Evolutionary conservation across 345 rosid genomes (phyloP), one percentile per base, ranked within the genome.

Genomic region (Litchi chinensis): DNA sequence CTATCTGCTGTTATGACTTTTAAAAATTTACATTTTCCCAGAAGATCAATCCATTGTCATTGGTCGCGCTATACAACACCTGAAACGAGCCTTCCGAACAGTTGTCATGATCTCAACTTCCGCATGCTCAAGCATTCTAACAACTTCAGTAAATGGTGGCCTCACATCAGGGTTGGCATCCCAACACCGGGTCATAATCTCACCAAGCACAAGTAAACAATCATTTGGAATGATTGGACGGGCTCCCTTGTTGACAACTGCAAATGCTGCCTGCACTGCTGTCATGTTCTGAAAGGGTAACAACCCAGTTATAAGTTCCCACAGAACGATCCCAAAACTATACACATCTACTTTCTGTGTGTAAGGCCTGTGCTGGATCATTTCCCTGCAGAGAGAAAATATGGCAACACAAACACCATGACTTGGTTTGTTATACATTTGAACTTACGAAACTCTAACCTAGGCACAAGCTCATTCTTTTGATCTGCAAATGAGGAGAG

Each of bases 261-360:
- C 88, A 74, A 87, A 84, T 8, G 87, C 89, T 1, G 87, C 87
- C 74, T 87, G 89, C 68, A 87, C 86, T 0, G 89, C 86, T 5
- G 89, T 87, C 87, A 87, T 84, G 82, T 82, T 80, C 66, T 81
- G 84, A 81, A 84, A 84, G 16, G 89, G 87, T 28, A 84, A 76
- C 85, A 80, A 62, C 8, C 87, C 87, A 1, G 85, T 87, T 16
- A 87, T 48, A 3, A 87, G 89, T 62, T 87, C 89, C 89, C 89
- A 87, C 19, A 87, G 84, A 8, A 87, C 89, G 13, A 84, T 87
- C 24, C 89, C 89, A 24, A 87, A 87, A 75, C 89, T 87, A 67
- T 84, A 87, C 72, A 87, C 89, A 57, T 87, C 89, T 43, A 85
- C 89, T 75, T 82, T 87, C 77, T 87, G 89, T 0, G 86, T 80